These are phyloP conservation scores for Parmales sp. DNA, from an alignment of 108 stramenopile genomes.

Conservation along the genomic window DNA sequence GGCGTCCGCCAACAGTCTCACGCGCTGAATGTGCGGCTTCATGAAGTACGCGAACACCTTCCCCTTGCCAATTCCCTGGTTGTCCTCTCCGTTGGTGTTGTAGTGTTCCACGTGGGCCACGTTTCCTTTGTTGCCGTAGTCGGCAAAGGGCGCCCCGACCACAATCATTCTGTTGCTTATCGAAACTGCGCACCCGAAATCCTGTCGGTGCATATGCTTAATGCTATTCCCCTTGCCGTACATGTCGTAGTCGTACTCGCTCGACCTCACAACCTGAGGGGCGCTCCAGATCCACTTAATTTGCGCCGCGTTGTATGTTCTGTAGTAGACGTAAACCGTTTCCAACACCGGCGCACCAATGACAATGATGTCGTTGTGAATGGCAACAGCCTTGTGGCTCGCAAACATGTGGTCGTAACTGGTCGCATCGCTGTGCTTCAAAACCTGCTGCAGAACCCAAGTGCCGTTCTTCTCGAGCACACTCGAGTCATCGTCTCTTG, in stretches of 20 bases:
- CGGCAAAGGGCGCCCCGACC: slow-evolving; percentile 36
- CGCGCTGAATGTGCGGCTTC: slow-evolving; percentile 33
- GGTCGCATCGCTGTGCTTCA: slow-evolving; percentile 18
- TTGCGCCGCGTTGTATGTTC: slow-evolving; percentile 18
- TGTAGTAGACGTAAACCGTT: slow-evolving; percentile 35
- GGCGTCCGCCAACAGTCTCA: slow-evolving; percentile 36
- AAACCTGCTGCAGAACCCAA: slow-evolving; percentile 15
- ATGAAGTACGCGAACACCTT: slow-evolving; percentile 55
- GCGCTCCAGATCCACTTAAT: slow-evolving; percentile 35
- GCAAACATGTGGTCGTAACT: slow-evolving; percentile 28
- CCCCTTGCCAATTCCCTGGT: slow-evolving; percentile 36
- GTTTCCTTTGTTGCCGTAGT: slow-evolving; percentile 29
- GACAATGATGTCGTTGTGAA: slow-evolving; percentile 35
- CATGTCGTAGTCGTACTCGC: slow-evolving; percentile 56
- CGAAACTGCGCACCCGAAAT: slow-evolving; percentile 52
- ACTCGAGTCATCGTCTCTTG: background rate
- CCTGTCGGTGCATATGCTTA: slow-evolving; percentile 36
- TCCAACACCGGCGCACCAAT: slow-evolving; percentile 43
- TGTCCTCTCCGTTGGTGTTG: slow-evolving; percentile 30
- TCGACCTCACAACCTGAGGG: slow-evolving; percentile 7
- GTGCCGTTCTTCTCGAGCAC: background rate
- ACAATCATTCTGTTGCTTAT: slow-evolving; percentile 29
- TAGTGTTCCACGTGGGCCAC: slow-evolving; percentile 16
- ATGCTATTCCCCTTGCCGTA: slow-evolving; percentile 21
- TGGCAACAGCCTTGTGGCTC: slow-evolving; percentile 20